These are phyloP conservation scores for Pyrenochaeta sp. DNA, from an alignment of 2,329 filamentous ascomycete genomes.

Conservation along the genomic window DNA sequence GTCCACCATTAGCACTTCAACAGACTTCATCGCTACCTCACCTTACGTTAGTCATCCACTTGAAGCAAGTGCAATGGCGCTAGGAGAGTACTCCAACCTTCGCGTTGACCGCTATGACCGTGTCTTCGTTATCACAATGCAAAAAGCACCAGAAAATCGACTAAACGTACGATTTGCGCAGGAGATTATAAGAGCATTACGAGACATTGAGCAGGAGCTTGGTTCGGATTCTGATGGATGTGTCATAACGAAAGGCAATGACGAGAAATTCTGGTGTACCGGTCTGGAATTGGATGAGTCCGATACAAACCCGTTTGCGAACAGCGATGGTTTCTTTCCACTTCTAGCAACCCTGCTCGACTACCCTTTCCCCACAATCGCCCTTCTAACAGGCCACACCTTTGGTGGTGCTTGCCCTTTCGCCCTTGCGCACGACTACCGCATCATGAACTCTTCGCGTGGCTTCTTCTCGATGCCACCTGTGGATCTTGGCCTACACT, in stretches of 20 bases:
- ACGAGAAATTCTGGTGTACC: conserved; percentile 63
- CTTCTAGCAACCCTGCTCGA: conserved; percentile 59
- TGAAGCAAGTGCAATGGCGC: conserved; percentile 23
- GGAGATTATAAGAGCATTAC: conserved; percentile 61
- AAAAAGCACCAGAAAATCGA: conserved; percentile 64
- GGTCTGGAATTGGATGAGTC: conserved; percentile 59
- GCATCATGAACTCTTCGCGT: conserved; percentile 49
- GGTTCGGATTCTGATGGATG: conserved; percentile 60
- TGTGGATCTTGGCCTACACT: conserved; percentile 64
- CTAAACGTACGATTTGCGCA: conserved; percentile 61
- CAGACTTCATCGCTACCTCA: neutral
- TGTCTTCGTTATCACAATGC: conserved; percentile 63
- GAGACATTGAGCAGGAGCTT: conserved; percentile 57
- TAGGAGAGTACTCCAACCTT: conserved; percentile 53
- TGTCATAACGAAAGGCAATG: conserved; percentile 62
- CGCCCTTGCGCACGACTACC: conserved; percentile 59
- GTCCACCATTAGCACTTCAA: neutral
- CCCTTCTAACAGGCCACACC: conserved; percentile 59
- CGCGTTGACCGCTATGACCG: conserved; percentile 57
- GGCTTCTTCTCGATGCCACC: conserved; percentile 56
- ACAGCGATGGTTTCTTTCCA: conserved; percentile 66
- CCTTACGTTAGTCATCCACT: neutral
- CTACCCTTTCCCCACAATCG: conserved; percentile 60
- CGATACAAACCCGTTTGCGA: conserved; percentile 62
- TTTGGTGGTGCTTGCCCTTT: conserved; percentile 61